Conservation (phyloP, 257 asterid species). For the Penstemon eatonii region DNA sequence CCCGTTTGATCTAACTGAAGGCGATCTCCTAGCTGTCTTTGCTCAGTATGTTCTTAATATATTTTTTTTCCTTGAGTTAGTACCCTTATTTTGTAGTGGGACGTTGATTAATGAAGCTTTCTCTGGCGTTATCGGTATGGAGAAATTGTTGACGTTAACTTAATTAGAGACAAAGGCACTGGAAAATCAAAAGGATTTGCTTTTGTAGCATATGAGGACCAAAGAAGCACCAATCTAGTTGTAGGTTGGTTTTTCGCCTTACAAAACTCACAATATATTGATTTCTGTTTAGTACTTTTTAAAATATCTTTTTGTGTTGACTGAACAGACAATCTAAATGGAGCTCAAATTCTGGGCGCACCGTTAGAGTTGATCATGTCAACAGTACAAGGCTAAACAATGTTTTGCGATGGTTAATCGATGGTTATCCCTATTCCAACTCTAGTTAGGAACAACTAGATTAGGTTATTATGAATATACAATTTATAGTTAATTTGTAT, state of each 20-base stretch:
- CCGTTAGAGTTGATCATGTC: constrained; percentile 82
- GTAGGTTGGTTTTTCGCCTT: constrained; percentile 89
- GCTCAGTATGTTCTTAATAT: constrained; percentile 61
- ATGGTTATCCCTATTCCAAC: too few relatives aligned
- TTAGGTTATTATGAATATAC: too few relatives aligned
- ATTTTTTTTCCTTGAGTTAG: background rate
- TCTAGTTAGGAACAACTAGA: too few relatives aligned
- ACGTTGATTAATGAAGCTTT: constrained; percentile 7
- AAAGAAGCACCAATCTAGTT: constrained; percentile 89
- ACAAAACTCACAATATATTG: background rate
- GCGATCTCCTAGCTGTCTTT: constrained; percentile 88
- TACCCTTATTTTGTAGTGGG: too few relatives aligned
- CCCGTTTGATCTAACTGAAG: constrained; percentile 92
- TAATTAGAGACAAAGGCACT: constrained; percentile 82
- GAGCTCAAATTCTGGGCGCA: constrained; percentile 82
- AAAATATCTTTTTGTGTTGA: constrained; percentile 8
- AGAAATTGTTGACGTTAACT: constrained; percentile 86
- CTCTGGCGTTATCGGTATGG: constrained; percentile 60
- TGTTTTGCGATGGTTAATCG: too few relatives aligned
- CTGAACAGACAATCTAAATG: constrained; percentile 76
- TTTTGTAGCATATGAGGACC: constrained; percentile 94
- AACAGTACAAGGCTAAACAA: too few relatives aligned
- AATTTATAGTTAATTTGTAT: too few relatives aligned
- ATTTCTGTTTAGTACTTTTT: background rate
- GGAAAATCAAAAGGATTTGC: constrained; percentile 97